Percentiles rank a stretch among this genome's conserved stretches.
Evolutionary conservation across 164 flowering plant genomes (phyloP).

Genomic region (Tetracentron sinense): DNA sequence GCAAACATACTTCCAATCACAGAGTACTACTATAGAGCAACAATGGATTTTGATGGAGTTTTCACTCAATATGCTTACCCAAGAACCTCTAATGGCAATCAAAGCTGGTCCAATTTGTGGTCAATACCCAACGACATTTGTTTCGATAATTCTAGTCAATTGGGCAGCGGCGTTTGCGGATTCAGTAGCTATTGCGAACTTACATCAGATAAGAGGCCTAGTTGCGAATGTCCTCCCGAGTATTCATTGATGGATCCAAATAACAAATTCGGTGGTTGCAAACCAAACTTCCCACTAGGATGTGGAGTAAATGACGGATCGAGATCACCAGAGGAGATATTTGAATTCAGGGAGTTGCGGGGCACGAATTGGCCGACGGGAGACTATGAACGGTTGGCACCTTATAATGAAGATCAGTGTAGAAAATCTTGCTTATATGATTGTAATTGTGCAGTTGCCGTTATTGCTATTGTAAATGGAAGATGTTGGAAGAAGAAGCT

Average conservation of each 20-base stretch:
- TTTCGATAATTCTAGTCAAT: neutral
- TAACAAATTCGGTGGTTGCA: slow-evolving; percentile 27
- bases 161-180: slow-evolving; percentile 48
- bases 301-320: slow-evolving; percentile 10
- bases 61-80: slow-evolving; percentile 30
- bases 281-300: slow-evolving; percentile 21
- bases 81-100: slow-evolving; percentile 1
- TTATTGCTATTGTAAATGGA: slow-evolving; percentile 14
- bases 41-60: slow-evolving; percentile 47
- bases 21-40: slow-evolving; percentile 35
- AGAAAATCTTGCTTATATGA: slow-evolving; percentile 33
- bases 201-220: slow-evolving; percentile 21
- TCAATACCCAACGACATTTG: slow-evolving; percentile 33
- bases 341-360: slow-evolving; percentile 7
- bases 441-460: slow-evolving; percentile 40
- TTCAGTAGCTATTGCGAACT: slow-evolving; percentile 43
- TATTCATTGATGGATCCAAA: slow-evolving; percentile 26
- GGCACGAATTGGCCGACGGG: slow-evolving; percentile 32
- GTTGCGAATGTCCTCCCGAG: slow-evolving; percentile 37
- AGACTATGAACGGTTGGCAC: slow-evolving; percentile 22
- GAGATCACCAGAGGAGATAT: slow-evolving; percentile 8
- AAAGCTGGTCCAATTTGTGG: slow-evolving; percentile 19
- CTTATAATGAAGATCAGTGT: slow-evolving; percentile 25
- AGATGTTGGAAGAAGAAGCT: slow-evolving; percentile 41
- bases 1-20: neutral